Percentiles rank a stretch among this genome's conserved stretches.
Evolutionary conservation across 169 alveolate genomes (phyloP).

Genomic region (Plasmodium relictum): DNA sequence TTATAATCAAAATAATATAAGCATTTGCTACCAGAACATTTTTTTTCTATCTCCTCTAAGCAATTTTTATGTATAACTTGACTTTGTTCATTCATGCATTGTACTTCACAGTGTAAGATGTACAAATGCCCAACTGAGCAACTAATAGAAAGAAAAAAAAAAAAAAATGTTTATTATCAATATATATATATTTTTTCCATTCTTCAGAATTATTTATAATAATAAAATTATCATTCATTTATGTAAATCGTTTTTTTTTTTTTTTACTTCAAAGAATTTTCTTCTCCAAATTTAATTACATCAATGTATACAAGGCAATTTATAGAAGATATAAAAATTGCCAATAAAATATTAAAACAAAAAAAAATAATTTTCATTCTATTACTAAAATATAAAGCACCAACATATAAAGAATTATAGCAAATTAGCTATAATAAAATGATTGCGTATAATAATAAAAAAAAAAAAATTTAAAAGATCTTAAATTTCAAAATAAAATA

Average conservation of each 20-base stretch:
- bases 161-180: background rate
- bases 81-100: conserved; percentile 24
- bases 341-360: conserved; percentile 3
- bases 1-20: conserved; percentile 33
- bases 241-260: background rate
- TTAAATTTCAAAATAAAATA: too few relatives aligned
- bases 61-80: conserved; percentile 32
- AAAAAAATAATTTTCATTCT: conserved; percentile 36
- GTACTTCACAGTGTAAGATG: conserved; percentile 44
- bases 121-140: conserved; percentile 36
- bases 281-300: conserved; percentile 43
- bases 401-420: background rate
- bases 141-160: conserved; percentile 1
- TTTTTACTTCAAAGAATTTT: conserved; percentile 47
- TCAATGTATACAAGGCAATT: conserved; percentile 28
- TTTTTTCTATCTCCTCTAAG: conserved; percentile 23
- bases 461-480: too few relatives aligned
- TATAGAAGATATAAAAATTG: background rate
- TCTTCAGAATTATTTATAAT: background rate
- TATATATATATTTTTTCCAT: background rate
- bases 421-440: too few relatives aligned
- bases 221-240: background rate
- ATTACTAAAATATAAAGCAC: background rate
- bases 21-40: conserved; percentile 27
- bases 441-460: too few relatives aligned